These are phyloP conservation scores for Escallonia rubra DNA, from an alignment of 129 eudicot genomes.

Conservation along the genomic window DNA sequence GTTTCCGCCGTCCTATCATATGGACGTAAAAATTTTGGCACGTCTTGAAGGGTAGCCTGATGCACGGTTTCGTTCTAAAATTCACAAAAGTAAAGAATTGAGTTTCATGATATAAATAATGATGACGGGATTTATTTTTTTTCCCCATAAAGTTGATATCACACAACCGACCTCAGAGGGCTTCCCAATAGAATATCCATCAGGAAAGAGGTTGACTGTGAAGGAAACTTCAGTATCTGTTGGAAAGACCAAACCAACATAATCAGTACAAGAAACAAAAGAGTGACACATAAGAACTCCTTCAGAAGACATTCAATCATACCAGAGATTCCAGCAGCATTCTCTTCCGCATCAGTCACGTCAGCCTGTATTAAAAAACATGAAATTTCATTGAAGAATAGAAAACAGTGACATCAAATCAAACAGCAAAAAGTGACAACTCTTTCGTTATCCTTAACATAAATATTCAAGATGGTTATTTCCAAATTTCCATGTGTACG, in stretches of 20 bases:
- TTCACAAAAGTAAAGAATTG: constrained; percentile 15
- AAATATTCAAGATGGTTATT: neutral
- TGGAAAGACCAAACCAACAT: neutral
- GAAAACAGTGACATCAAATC: neutral
- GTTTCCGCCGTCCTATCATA: constrained; percentile 82
- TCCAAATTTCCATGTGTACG: too few species aligned
- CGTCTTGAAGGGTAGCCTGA: constrained; percentile 48
- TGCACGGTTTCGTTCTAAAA: constrained; percentile 47
- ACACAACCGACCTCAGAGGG: constrained; percentile 62
- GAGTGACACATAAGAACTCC: neutral
- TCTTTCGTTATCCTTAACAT: neutral
- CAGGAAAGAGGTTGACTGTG: constrained; percentile 65
- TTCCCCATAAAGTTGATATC: constrained; percentile 3
- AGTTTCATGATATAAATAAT: neutral
- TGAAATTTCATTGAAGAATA: constrained; percentile 2
- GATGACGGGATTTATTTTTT: neutral
- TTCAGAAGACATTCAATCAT: constrained; percentile 15
- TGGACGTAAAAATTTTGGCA: constrained; percentile 67
- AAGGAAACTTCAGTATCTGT: constrained; percentile 79
- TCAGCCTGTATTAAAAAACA: constrained; percentile 31
- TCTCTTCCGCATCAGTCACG: constrained; percentile 23
- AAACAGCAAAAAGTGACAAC: neutral
- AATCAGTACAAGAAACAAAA: neutral
- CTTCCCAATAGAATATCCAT: constrained; percentile 78
- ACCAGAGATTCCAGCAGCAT: constrained; percentile 39